These are phyloP conservation scores for Gossypium stocksii DNA, from an alignment of 345 rosid genomes.

Conservation along the genomic window DNA sequence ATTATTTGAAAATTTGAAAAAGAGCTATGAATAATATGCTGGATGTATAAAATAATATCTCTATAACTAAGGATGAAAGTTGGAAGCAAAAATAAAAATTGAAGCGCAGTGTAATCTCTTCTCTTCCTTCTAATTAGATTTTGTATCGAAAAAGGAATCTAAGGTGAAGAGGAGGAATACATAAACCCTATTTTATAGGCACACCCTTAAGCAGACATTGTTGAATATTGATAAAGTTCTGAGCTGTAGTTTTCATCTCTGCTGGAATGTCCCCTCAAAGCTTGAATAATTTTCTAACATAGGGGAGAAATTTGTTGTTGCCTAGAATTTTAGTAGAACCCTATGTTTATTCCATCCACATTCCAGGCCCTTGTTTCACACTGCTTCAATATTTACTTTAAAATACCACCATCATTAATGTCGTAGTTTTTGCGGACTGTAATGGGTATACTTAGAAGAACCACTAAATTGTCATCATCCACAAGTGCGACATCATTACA, in stretches of 20 bases:
- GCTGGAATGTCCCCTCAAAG: slow-evolving; percentile 4
- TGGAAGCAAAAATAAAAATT: too few species aligned
- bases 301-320: not conserved
- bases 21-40: too few species aligned
- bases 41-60: too few species aligned
- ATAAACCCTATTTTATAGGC: too few species aligned
- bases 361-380: not conserved
- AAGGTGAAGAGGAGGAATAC: too few species aligned
- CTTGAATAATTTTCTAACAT: not conserved
- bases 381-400: not conserved
- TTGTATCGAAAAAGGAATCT: too few species aligned
- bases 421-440: not conserved
- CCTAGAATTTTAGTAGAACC: not conserved
- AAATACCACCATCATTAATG: not conserved
- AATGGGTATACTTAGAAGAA: not conserved
- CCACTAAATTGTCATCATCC: not conserved
- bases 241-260: not conserved
- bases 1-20: too few species aligned
- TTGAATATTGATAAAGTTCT: not conserved
- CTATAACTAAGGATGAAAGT: too few species aligned
- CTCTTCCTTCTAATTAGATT: too few species aligned
- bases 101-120: too few species aligned
- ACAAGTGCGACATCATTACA: slow-evolving; percentile 9
- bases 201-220: too few species aligned
- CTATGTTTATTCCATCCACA: not conserved